Percentiles rank a stretch among this genome's conserved stretches.
Conservation (phyloP, 2,329 filamentous ascomycete genomes). For the Iodosphaeria phyllophila region DNA sequence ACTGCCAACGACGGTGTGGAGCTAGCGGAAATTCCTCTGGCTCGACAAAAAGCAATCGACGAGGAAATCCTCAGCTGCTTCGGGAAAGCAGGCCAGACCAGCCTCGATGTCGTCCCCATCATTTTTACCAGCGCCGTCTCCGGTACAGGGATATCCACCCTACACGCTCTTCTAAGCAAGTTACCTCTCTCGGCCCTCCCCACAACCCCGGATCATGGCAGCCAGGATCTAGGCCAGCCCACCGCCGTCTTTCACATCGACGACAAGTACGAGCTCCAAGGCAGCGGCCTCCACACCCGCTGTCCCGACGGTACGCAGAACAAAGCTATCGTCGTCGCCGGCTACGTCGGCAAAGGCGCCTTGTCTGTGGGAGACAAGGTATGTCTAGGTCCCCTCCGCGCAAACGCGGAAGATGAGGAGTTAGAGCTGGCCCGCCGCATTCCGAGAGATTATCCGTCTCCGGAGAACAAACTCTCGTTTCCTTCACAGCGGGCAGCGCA, state of each 20-base stretch:
- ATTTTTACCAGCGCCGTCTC: slow-evolving; percentile 74
- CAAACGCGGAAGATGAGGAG: slow-evolving; percentile 33
- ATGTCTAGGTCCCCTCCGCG: slow-evolving; percentile 61
- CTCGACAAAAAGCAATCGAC: slow-evolving; percentile 39
- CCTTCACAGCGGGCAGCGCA: slow-evolving; percentile 31
- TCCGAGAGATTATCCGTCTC: slow-evolving; percentile 27
- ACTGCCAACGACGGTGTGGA: slow-evolving; percentile 26
- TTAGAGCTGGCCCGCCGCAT: slow-evolving; percentile 16
- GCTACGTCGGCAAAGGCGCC: slow-evolving; percentile 62
- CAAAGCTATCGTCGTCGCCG: slow-evolving; percentile 49
- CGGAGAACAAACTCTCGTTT: slow-evolving; percentile 29
- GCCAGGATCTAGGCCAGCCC: too few species aligned
- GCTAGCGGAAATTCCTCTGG: slow-evolving; percentile 34
- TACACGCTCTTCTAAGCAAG: slow-evolving; percentile 64
- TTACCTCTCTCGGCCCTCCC: slow-evolving; percentile 46
- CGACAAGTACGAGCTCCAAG: slow-evolving; percentile 64
- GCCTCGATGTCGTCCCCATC: slow-evolving; percentile 51
- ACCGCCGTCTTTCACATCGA: slow-evolving; percentile 71
- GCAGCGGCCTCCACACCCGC: slow-evolving; percentile 33
- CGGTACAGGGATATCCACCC: slow-evolving; percentile 59
- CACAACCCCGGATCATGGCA: too few species aligned
- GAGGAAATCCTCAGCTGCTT: slow-evolving; percentile 31
- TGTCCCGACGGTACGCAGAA: slow-evolving; percentile 7
- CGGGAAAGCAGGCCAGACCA: slow-evolving; percentile 18
- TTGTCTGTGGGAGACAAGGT: slow-evolving; percentile 64